These are phyloP conservation scores for Leptographium galeiforme DNA, from an alignment of 2,329 filamentous ascomycete genomes.

Conservation along the genomic window DNA sequence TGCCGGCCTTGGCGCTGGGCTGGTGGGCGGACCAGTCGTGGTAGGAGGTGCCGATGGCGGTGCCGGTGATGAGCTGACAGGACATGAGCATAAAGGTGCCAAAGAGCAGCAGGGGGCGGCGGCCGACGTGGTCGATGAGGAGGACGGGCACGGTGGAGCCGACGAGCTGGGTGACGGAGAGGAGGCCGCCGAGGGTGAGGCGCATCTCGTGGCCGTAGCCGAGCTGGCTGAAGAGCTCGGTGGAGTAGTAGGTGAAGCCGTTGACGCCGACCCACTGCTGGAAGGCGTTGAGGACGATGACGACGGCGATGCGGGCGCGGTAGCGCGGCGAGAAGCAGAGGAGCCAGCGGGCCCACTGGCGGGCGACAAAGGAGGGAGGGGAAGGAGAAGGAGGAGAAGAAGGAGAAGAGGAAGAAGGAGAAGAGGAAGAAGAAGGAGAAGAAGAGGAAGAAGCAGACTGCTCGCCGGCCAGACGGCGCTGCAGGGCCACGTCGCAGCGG, in stretches of 20 bases:
- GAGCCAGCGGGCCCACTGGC: background rate
- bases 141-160: too few relatives aligned
- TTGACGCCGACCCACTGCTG: conserved; percentile 51
- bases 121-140: conserved; percentile 12
- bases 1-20: conserved; percentile 2
- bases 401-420: too few relatives aligned
- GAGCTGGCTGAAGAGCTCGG: conserved; percentile 48
- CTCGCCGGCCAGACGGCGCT: background rate
- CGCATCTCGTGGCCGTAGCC: conserved; percentile 37
- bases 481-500: too few relatives aligned
- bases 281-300: too few relatives aligned
- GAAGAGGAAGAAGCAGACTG: too few relatives aligned
- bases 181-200: conserved; percentile 36
- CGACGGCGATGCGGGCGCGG: too few relatives aligned
- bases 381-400: too few relatives aligned
- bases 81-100: conserved; percentile 42
- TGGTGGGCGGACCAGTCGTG: conserved; percentile 3
- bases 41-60: conserved; percentile 46
- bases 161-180: too few relatives aligned
- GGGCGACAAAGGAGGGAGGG: too few relatives aligned
- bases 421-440: too few relatives aligned
- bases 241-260: conserved; percentile 50
- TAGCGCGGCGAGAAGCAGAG: background rate
- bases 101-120: conserved; percentile 13
- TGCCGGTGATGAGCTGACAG: conserved; percentile 76